Evolutionary conservation across 202 grass and related monocot species (phyloP), one percentile per base, ranked within the genome.

Genomic region (Cymbopogon flexuosus): DNA sequence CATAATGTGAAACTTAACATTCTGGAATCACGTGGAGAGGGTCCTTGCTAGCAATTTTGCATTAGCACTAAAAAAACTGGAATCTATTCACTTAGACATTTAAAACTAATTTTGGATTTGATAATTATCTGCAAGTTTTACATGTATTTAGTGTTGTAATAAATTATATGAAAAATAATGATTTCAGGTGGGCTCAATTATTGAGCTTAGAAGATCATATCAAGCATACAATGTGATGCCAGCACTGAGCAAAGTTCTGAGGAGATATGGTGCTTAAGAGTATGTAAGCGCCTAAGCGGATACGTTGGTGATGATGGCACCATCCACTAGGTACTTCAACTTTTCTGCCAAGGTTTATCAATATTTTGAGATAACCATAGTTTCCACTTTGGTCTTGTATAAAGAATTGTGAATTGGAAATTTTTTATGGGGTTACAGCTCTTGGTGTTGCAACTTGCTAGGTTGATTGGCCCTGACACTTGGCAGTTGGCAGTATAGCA

Each of bases 211-310:
- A 87, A 95, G 95, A 70, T 98, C 92, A 6, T 95, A 98, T 86
- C 92, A 98, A 80, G 95, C 95, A 62, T 98, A 98, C 62, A 95
- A 98, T 90, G 95, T 98, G 52, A 98, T 98, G 95, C 95, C 92
- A 74, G 90, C 92, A 82, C 79, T 98, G 62, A 98, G 88, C 80
- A 98, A 98, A 86, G 92, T 95, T 88, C 84, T 98, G 86, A 95
- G 81, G 90, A 93, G 92, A 98, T 98, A 95, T 82, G 92, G 95
- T 57, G 92, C 88, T 62, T 95, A 84, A 87, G 65, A 37, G 15
- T 66, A 71, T 79, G 18, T 42, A 83, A 59, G 37, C 46, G 5
- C 46, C 46, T 49, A 49, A 47, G 54, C 21, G 61, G 57, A 4
- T 77, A 47, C 22, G 73, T 29, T 83, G 52, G 61, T 79, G 52